Base-by-base conservation (phyloP, 2,329 filamentous ascomycete genomes). In the Rasamsonia emersonii region DNA sequence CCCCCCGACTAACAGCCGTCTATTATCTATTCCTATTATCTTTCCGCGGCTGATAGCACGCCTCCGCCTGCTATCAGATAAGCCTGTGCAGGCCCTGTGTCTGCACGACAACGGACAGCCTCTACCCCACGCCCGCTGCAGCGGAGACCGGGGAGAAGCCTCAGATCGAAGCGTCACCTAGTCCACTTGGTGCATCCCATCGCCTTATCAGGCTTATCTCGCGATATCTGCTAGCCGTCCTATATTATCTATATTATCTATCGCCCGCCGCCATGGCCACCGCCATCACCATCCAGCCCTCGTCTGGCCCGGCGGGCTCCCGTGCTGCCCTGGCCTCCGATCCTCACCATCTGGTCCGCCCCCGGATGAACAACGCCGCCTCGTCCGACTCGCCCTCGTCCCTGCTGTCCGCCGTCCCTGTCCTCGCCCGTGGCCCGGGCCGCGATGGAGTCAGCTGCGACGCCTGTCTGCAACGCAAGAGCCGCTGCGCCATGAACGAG, bases 401-500 rank as follows among this genome's bases (percentile, higher is more conserved):
- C 37, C 32, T 36, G n/a, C n/a, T n/a, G n/a, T n/a, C n/a, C n/a
- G 39, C 40, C 26, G 42, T 47, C 39, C 41, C 39, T 33, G 33
- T 42, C 25, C 37, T 55, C 19, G 42, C 51, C 35, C 53, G 52
- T 36, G 43, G 41, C n/a, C 33, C 19, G 5, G 40, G 38, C 30
- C 53, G 56, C 51, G 49, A 59, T 60, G 56, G 49, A 40, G 42
- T 51, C 16, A 59, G 52, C 36, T 64, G 59, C 40, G 60, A 64
- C 50, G 59, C 58, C 29, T 64, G 60, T 44, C 47, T 61, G 33
- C 55, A 53, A 38, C 49, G 58, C 45, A 61, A 59, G 43, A 61
- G 58, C 44, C 53, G 57, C 11, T 62, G 60, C 45, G 58, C 59
- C 11, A 63, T 63, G 53, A 62, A 62, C 40, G 57, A 61, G 37